Evolutionary conservation across 1,284 basidiomycete genomes (phyloP), one percentile per base, ranked within the genome.

Genomic region (Puccinia coronata): DNA sequence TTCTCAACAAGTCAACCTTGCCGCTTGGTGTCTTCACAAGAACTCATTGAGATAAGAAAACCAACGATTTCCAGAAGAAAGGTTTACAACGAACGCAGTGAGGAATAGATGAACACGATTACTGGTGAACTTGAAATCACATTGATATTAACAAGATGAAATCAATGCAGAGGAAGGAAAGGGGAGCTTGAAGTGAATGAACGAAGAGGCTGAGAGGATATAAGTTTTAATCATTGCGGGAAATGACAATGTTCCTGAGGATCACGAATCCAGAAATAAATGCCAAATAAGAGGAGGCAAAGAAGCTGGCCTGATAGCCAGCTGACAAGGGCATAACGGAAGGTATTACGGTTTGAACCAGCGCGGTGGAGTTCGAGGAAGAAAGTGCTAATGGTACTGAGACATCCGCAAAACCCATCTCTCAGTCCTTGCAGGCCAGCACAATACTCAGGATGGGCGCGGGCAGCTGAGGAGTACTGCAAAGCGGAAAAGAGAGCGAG

Each of bases 331-430:
- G 90, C 90, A 86, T 98, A 98, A 51, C 90, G 84, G 87, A 89
- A 91, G 39, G 90, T 90, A 83, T 89, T 89, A 84, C 88, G 84
- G 84, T 8, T 49, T 14, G 86, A 85, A 85, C 72, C 87, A 75
- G 97, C 87, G 3, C 90, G 89, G 9, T 88, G 86, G 47, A 94
- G 87, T 86, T 99, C 97, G 3, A 92, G 91, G 1, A 91, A 92
- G 85, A 98, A 96, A 16, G 96, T 99, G 87, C 93, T 95, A 82
- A 99, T 90, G 0, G 97, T 99, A 4, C 92, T 96, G 83, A 99
- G 88, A 87, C 94, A 95, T 11, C 96, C 97, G 85, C 96, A 98
- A 85, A 95, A 98, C 2, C 97, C 97, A 84, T 98, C 93, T 47
- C 89, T 88, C 39, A 99, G 87, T 0, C 93, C 94, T 85, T 92